These are phyloP conservation scores for Pichiaceae sp. DNA, from an alignment of 1,139 yeast species.

Conservation along the genomic window DNA sequence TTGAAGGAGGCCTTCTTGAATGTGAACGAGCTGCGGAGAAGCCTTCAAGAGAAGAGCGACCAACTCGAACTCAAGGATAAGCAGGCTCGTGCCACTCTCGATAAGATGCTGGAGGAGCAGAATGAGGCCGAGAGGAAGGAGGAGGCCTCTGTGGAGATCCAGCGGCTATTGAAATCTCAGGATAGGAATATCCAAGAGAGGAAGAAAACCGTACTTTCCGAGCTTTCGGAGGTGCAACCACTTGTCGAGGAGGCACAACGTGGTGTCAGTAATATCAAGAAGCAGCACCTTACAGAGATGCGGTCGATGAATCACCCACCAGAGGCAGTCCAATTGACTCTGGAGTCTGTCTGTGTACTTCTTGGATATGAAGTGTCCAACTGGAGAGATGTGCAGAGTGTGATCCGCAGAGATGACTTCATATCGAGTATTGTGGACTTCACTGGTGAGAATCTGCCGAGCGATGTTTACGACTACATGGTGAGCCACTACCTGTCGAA, in stretches of 20 bases:
- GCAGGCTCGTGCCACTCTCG: conserved; percentile 66
- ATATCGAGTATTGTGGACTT: conserved; percentile 75
- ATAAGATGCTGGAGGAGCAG: conserved; percentile 77
- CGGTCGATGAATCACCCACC: conserved; percentile 92
- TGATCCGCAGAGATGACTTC: conserved; percentile 79
- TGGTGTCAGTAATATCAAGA: conserved; percentile 86
- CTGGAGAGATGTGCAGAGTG: conserved; percentile 84
- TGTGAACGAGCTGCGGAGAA: conserved; percentile 51
- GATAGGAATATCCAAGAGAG: conserved; percentile 55
- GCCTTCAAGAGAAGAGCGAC: conserved; percentile 45
- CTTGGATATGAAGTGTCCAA: conserved; percentile 60
- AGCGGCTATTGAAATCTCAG: conserved; percentile 59
- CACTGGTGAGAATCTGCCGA: conserved; percentile 50
- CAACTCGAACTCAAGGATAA: conserved; percentile 46
- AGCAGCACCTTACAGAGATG: conserved; percentile 84
- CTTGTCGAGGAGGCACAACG: conserved; percentile 75
- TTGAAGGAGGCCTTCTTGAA: conserved; percentile 70
- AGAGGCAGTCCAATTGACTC: conserved; percentile 70
- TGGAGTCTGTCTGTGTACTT: conserved; percentile 82
- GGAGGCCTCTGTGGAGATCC: conserved; percentile 76
- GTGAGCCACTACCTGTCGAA: conserved; percentile 51
- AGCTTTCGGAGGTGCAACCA: conserved; percentile 73
- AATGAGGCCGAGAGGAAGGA: conserved; percentile 89
- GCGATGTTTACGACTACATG: conserved; percentile 47
- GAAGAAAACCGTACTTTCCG: conserved; percentile 46